phyloP scores from a whole-genome alignment of 179 eudicot genomes.

The Camellia oleifera region DNA sequence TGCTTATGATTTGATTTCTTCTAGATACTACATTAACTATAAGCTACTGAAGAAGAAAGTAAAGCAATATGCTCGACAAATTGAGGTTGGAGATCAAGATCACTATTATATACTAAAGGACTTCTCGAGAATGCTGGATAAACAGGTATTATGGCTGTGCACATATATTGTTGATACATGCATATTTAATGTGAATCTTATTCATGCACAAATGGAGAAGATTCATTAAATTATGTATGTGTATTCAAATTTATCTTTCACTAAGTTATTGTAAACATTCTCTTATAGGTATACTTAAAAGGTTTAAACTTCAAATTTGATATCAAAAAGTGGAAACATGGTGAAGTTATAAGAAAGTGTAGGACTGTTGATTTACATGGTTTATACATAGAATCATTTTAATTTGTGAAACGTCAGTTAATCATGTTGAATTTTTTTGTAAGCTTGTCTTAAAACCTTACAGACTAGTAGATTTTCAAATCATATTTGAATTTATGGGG shows the following conservation, averaged over 20 bases:
- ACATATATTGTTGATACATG: not conserved
- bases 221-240: not conserved
- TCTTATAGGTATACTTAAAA: not conserved
- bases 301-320: not conserved
- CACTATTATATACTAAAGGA: slow-evolving; percentile 42
- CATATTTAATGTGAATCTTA: not conserved
- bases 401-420: no score
- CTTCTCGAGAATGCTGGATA: slow-evolving; percentile 53
- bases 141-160: slow-evolving; percentile 29
- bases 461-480: no score
- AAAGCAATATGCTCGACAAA: slow-evolving; percentile 39
- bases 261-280: not conserved
- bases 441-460: no score
- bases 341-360: not conserved
- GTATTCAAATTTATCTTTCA: not conserved
- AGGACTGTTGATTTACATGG: no score
- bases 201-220: not conserved
- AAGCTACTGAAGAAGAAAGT: slow-evolving; percentile 57
- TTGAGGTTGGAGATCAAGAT: slow-evolving; percentile 35
- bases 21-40: slow-evolving; percentile 45
- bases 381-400: no score
- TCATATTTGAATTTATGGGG: no score
- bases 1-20: slow-evolving; percentile 8
- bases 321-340: not conserved
- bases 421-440: no score